Evolutionary conservation across 371 early-diverging fungal genomes (phyloP).

Genomic region (Vavraia culicis): DNA sequence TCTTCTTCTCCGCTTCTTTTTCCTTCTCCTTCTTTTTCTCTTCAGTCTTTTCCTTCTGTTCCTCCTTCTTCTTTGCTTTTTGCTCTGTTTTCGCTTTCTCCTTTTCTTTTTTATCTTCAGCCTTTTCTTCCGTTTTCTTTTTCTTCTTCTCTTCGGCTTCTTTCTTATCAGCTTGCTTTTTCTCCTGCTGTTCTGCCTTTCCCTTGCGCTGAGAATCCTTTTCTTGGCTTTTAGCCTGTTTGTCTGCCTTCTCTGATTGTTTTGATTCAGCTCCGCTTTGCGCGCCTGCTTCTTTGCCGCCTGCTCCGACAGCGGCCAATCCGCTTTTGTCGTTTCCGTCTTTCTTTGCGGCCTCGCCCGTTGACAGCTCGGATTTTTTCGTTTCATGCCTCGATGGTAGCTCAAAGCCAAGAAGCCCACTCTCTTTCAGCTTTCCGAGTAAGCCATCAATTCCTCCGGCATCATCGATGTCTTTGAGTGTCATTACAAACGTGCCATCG

Average conservation of each 20-base stretch:
- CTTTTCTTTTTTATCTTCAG: not conserved
- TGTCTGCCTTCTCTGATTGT: conserved; percentile 12
- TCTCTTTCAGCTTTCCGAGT: too few species aligned
- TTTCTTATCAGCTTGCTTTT: conserved; percentile 2
- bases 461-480: too few species aligned
- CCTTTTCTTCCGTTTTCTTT: conserved; percentile 3
- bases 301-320: not conserved
- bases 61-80: conserved; percentile 1
- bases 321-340: not conserved
- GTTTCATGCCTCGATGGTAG: not conserved
- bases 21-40: too few species aligned
- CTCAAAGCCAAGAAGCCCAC: not conserved
- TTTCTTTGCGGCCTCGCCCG: not conserved
- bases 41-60: not conserved
- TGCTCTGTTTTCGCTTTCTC: not conserved
- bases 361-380: conserved; percentile 2
- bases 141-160: conserved; percentile 3
- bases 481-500: too few species aligned
- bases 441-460: too few species aligned
- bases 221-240: conserved; percentile 2
- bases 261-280: conserved; percentile 1
- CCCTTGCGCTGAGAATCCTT: conserved; percentile 3
- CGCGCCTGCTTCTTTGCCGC: conserved; percentile 3
- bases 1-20: too few species aligned
- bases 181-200: conserved; percentile 1